Evolutionary conservation across 441 rosid species (phyloP).

Genomic region (Flueggea neowawraea): DNA sequence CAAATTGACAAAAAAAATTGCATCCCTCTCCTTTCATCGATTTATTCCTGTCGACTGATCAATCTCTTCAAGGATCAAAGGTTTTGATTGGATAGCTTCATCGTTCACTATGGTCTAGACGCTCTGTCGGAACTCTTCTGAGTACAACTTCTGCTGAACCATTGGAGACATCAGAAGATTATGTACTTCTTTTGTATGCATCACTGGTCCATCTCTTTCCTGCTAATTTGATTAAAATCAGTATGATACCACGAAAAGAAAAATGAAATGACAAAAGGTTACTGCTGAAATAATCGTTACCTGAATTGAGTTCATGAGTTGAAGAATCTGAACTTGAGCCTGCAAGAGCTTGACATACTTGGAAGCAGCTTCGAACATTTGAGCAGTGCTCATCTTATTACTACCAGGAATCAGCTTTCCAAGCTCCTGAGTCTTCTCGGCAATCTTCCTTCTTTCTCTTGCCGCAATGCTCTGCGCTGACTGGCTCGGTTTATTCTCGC

Average conservation of each 20-base stretch:
- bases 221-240: not conserved
- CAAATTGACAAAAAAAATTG: not conserved
- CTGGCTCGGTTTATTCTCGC: slow-evolving; percentile 11
- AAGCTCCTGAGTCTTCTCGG: slow-evolving; percentile 63
- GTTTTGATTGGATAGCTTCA: slow-evolving; percentile 24
- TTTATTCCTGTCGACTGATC: not conserved
- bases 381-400: slow-evolving; percentile 70
- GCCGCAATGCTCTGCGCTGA: slow-evolving; percentile 71
- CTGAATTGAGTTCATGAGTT: slow-evolving; percentile 20
- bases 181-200: slow-evolving; percentile 12
- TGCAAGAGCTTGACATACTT: slow-evolving; percentile 69
- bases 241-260: not conserved
- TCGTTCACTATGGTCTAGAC: slow-evolving; percentile 21
- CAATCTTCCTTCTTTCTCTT: slow-evolving; percentile 58
- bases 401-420: slow-evolving; percentile 74
- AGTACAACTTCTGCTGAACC: slow-evolving; percentile 56
- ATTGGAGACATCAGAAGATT: slow-evolving; percentile 35
- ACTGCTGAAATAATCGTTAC: slow-evolving; percentile 1
- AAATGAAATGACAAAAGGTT: not conserved
- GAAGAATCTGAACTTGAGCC: slow-evolving; percentile 49
- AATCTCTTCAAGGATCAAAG: no score
- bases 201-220: slow-evolving; percentile 10
- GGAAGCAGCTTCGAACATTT: slow-evolving; percentile 67
- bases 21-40: not conserved
- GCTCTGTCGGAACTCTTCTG: slow-evolving; percentile 43